These are phyloP conservation scores for Nigrospora sphaerica DNA, from an alignment of 2,329 filamentous ascomycete genomes.

Conservation along the genomic window DNA sequence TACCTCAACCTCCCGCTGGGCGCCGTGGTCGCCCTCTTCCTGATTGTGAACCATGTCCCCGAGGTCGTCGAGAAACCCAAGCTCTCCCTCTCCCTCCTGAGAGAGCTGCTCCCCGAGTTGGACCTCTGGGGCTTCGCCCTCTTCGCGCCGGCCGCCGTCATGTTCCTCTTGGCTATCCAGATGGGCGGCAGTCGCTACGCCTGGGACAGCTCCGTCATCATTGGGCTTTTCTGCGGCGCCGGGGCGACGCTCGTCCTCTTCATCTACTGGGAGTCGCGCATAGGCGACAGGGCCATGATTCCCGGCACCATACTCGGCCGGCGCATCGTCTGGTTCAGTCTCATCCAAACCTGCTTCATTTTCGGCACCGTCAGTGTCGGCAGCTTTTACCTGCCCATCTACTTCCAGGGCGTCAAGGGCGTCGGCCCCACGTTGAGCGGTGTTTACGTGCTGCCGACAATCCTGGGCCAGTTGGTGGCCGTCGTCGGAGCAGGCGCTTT, in stretches of 20 bases:
- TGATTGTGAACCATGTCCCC: constrained; percentile 26
- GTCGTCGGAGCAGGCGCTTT: constrained; percentile 38
- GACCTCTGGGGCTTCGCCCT: constrained; percentile 33
- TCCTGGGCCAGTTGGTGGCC: constrained; percentile 40
- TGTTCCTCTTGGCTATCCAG: constrained; percentile 37
- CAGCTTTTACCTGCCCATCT: constrained; percentile 18
- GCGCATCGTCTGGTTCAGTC: constrained; percentile 33
- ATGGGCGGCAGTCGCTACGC: constrained; percentile 27
- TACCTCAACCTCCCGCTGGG: constrained; percentile 38
- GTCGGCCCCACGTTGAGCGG: constrained; percentile 21
- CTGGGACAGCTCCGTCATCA: constrained; percentile 27
- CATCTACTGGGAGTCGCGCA: constrained; percentile 31
- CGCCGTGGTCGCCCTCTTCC: constrained; percentile 18
- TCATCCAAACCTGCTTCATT: background rate
- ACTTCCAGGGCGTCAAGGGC: constrained; percentile 23
- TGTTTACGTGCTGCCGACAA: constrained; percentile 22
- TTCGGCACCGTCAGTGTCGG: background rate
- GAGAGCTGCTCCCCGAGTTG: constrained; percentile 19
- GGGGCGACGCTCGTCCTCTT: constrained; percentile 25
- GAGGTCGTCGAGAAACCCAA: constrained; percentile 21
- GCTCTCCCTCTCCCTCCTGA: constrained; percentile 5
- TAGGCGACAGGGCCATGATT: constrained; percentile 42
- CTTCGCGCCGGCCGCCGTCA: constrained; percentile 28
- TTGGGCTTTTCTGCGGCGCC: constrained; percentile 30
- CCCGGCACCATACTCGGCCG: constrained; percentile 34